These are phyloP conservation scores for Rhizopus arrhizus DNA, from an alignment of 371 early-diverging fungal genomes.

Conservation along the genomic window DNA sequence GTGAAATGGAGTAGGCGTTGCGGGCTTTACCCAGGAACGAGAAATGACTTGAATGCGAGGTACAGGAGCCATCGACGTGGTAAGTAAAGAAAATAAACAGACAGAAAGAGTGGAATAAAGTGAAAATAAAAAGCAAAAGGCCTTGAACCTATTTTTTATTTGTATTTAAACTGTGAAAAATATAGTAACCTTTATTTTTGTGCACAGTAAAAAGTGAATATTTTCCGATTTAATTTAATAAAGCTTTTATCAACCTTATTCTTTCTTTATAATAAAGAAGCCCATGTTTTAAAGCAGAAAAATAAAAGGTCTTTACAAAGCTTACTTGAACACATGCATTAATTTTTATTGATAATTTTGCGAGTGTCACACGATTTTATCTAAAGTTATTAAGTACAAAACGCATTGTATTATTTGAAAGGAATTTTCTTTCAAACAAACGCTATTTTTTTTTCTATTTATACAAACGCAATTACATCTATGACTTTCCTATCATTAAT, in stretches of 20 bases:
- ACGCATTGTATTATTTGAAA: no score
- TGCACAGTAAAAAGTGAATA: neutral
- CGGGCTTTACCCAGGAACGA: conserved; percentile 31
- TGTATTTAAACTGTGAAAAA: neutral
- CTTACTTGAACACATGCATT: no score
- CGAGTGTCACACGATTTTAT: no score
- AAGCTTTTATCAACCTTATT: no score
- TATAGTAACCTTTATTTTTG: conserved; percentile 1
- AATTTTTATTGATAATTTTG: no score
- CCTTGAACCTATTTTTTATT: conserved; percentile 3
- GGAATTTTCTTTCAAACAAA: neutral
- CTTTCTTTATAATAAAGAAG: no score
- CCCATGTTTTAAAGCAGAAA: no score
- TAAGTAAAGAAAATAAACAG: neutral
- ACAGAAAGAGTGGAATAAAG: neutral
- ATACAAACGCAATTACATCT: neutral
- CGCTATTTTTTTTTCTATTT: neutral
- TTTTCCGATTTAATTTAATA: conserved; percentile 4
- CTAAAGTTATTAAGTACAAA: no score
- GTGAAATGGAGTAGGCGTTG: conserved; percentile 22
- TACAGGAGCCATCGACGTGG: conserved; percentile 14
- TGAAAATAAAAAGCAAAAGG: conserved; percentile 1
- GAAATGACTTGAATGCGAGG: conserved; percentile 19
- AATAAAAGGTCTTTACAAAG: no score
- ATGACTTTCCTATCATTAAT: neutral